phyloP scores from a whole-genome alignment of 2,329 filamentous ascomycete genomes.

The Epichloe hybrida region DNA sequence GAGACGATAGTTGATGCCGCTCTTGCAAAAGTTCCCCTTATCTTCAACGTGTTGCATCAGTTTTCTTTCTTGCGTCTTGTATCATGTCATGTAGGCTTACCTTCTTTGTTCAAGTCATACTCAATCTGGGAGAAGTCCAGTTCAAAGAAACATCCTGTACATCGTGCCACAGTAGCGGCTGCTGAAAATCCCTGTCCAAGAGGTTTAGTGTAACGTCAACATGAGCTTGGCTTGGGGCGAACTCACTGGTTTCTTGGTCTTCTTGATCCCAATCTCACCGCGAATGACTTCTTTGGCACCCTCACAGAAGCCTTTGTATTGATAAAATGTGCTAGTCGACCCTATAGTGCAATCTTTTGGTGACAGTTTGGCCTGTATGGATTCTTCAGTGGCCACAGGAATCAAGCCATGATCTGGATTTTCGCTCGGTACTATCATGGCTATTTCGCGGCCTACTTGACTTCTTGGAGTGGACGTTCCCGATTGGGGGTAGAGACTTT shows the following conservation, averaged over 20 bases:
- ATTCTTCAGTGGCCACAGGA: conserved; percentile 8
- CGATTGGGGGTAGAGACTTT: neutral
- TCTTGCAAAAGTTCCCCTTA: conserved; percentile 33
- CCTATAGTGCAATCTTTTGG: conserved; percentile 29
- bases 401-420: conserved; percentile 11
- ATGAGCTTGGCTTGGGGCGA: neutral
- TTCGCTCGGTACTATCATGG: neutral
- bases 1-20: conserved; percentile 34
- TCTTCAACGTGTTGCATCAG: neutral
- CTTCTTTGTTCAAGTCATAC: conserved; percentile 33
- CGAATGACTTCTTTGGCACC: conserved; percentile 36
- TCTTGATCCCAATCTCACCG: conserved; percentile 36
- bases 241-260: conserved; percentile 33
- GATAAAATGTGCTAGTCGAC: conserved; percentile 34
- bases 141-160: conserved; percentile 39
- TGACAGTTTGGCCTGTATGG: neutral
- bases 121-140: conserved; percentile 40
- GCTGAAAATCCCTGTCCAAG: conserved; percentile 25
- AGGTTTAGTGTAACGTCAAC: neutral
- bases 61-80: neutral
- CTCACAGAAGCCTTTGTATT: conserved; percentile 40
- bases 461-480: neutral
- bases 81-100: conserved; percentile 15
- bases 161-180: conserved; percentile 33
- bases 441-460: conserved; percentile 2